Percentiles rank a stretch among this genome's conserved stretches.
phyloP scores from a whole-genome alignment of 139 green algal species.

The Desmodesmus armatus region DNA sequence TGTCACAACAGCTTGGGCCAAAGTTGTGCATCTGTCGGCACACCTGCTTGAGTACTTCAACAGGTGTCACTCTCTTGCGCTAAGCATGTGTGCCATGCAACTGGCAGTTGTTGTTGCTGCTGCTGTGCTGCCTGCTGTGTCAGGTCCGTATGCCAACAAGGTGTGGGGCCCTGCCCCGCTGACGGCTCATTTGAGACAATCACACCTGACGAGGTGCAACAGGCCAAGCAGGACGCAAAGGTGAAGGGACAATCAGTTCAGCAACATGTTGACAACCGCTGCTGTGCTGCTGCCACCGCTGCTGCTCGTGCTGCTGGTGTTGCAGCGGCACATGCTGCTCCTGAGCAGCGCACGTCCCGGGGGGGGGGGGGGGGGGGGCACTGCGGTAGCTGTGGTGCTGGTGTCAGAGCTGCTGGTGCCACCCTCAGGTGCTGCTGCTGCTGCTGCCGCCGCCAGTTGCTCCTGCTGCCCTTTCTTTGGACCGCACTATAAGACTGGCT shows the following conservation, averaged over 20 bases:
- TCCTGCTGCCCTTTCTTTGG: no score
- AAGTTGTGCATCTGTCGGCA: not conserved
- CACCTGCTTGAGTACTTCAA: not conserved
- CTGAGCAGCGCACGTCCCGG: no score
- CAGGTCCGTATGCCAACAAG: conserved; percentile 28
- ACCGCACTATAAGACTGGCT: not conserved
- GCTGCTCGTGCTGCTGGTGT: not conserved
- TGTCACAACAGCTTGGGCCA: not conserved
- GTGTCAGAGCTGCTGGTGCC: not conserved
- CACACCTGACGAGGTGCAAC: not conserved
- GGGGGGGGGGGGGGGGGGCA: no score
- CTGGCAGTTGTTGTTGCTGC: not conserved
- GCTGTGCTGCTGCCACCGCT: not conserved
- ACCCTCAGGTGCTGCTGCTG: not conserved
- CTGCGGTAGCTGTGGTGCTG: not conserved
- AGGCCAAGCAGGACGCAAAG: conserved; percentile 11
- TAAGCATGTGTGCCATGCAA: not conserved
- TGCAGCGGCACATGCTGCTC: not conserved
- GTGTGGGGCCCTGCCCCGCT: conserved; percentile 8
- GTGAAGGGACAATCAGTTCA: not conserved
- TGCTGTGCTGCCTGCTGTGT: not conserved
- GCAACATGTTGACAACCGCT: not conserved
- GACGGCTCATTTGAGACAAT: not conserved
- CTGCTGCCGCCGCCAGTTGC: no score
- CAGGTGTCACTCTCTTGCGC: not conserved